These are phyloP conservation scores for Venturia oleaginea DNA, from an alignment of 2,329 filamentous ascomycete species.

Conservation along the genomic window DNA sequence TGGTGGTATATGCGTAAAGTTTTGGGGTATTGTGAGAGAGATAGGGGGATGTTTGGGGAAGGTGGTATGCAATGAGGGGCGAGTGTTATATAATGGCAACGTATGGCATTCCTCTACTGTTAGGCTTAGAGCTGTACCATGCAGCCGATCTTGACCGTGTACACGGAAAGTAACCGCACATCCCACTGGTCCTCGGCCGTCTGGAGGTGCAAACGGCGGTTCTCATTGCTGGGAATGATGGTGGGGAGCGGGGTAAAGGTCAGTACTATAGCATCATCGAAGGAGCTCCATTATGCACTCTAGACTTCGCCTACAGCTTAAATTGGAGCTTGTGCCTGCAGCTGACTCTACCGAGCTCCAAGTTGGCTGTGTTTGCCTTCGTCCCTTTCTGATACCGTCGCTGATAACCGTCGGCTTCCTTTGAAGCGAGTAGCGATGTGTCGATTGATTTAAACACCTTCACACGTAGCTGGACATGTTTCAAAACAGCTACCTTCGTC, in stretches of 20 bases:
- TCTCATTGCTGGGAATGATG: background rate
- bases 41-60: background rate
- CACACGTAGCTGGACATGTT: no score
- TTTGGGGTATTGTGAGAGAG: background rate
- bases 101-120: background rate
- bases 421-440: background rate
- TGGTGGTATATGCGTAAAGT: slow-evolving; percentile 15
- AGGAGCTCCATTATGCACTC: background rate
- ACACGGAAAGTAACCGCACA: background rate
- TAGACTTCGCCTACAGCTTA: background rate
- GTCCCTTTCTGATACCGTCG: background rate
- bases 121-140: background rate
- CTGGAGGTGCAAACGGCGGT: background rate
- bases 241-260: background rate
- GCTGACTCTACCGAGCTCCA: background rate
- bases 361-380: background rate
- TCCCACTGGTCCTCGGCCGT: background rate
- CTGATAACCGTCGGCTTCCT: background rate
- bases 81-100: background rate
- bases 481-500: background rate
- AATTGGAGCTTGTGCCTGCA: background rate
- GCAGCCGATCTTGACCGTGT: background rate
- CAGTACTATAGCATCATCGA: background rate
- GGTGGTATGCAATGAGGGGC: background rate
- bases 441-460: no score